Percentiles rank a stretch among this genome's conserved stretches.
These are phyloP conservation scores for Chernovozyma sophiae-reginae DNA, from an alignment of 1,139 yeast species.

Conservation along the genomic window DNA sequence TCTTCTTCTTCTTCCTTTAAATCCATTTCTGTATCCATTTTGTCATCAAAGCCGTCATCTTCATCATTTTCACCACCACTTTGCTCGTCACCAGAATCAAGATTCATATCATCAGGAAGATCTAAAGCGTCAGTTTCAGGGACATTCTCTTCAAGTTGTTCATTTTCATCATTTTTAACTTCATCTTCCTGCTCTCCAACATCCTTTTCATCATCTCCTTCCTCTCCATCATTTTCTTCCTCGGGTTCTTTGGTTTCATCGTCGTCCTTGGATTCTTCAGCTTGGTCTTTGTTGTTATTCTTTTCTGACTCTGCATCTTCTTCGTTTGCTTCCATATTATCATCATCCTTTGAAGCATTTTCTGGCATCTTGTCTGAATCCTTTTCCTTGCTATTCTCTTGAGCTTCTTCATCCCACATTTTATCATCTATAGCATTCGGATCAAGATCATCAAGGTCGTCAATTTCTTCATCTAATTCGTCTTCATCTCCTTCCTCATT, in stretches of 20 bases:
- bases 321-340: constrained; percentile 63
- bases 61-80: constrained; percentile 39
- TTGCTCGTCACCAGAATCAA: constrained; percentile 67
- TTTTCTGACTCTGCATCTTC: constrained; percentile 41
- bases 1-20: constrained; percentile 19
- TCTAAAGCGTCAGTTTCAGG: constrained; percentile 81
- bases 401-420: constrained; percentile 96
- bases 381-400: constrained; percentile 68
- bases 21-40: constrained; percentile 26
- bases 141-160: constrained; percentile 64
- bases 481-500: constrained; percentile 48
- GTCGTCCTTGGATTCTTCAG: constrained; percentile 19
- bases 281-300: constrained; percentile 35
- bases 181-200: constrained; percentile 80
- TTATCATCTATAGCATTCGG: constrained; percentile 96
- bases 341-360: constrained; percentile 44
- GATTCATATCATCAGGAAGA: constrained; percentile 80
- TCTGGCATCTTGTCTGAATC: constrained; percentile 68
- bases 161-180: constrained; percentile 67
- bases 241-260: constrained; percentile 26
- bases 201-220: constrained; percentile 55
- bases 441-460: constrained; percentile 84
- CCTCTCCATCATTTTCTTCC: constrained; percentile 34
- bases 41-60: constrained; percentile 23
- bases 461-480: constrained; percentile 84